A percentile compares a stretch with the other conserved stretches of the same genome.
Evolutionary conservation across 345 rosid species (phyloP).

Genomic region (Excoecaria agallocha): DNA sequence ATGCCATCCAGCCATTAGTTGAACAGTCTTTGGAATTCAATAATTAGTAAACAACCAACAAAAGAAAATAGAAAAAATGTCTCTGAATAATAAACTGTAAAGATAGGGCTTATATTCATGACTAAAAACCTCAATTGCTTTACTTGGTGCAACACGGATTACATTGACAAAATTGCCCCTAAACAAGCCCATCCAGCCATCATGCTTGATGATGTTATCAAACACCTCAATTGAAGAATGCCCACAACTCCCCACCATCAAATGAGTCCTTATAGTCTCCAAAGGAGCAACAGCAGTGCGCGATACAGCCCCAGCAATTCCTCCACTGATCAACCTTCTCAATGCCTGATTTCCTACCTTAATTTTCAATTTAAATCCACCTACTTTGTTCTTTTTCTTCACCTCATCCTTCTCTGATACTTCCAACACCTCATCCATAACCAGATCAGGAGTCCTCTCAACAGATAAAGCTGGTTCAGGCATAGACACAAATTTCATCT

Average conservation of each 20-base stretch:
- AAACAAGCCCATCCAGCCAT: slow-evolving; percentile 91
- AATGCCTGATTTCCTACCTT: slow-evolving; percentile 74
- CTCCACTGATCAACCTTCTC: slow-evolving; percentile 81
- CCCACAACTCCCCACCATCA: slow-evolving; percentile 92
- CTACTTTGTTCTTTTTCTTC: slow-evolving; percentile 35
- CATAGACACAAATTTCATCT: slow-evolving; percentile 16
- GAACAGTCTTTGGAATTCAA: too few species aligned
- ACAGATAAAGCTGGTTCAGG: slow-evolving; percentile 14
- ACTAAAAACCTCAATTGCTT: slow-evolving; percentile 75
- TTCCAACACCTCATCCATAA: slow-evolving; percentile 6
- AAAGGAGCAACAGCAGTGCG: slow-evolving; percentile 88
- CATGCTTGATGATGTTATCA: slow-evolving; percentile 65
- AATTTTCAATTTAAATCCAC: slow-evolving; percentile 55
- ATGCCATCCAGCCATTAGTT: not conserved
- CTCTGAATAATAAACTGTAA: not conserved
- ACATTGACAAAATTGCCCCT: slow-evolving; percentile 92
- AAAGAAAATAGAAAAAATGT: not conserved
- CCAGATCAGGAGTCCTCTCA: slow-evolving; percentile 13
- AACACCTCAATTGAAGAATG: slow-evolving; percentile 64
- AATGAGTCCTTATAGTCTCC: slow-evolving; percentile 93
- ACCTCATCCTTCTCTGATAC: slow-evolving; percentile 3
- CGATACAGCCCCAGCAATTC: slow-evolving; percentile 77
- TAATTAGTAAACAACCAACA: not conserved
- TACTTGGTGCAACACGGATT: slow-evolving; percentile 87
- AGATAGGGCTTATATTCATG: not conserved